Conservation (phyloP, 2,329 filamentous ascomycete genomes). For the Chaetomium sp. region DNA sequence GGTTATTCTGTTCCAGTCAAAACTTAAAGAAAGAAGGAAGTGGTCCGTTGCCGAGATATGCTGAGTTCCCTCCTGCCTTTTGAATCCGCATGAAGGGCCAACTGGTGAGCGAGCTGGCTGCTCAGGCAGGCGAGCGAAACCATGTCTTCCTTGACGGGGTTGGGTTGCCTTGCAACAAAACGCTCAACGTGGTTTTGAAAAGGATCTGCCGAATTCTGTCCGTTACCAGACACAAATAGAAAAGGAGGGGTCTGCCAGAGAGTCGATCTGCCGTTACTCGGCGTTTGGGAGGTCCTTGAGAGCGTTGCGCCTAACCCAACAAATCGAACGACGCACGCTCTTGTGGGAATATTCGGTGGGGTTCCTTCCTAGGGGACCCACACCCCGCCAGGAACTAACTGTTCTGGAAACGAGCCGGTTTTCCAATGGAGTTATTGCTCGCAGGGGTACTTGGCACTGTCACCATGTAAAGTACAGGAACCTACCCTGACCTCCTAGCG, state of each 20-base stretch:
- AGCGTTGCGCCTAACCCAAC: conserved; percentile 18
- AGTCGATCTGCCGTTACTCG: conserved; percentile 15
- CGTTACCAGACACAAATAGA: not conserved
- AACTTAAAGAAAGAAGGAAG: conserved; percentile 4
- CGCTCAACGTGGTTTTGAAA: conserved; percentile 2
- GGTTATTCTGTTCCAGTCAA: not conserved
- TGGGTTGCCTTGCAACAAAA: not conserved
- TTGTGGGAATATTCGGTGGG: conserved; percentile 17
- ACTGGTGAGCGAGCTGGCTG: not conserved
- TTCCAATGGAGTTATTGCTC: conserved; percentile 23
- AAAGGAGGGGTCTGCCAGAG: not conserved
- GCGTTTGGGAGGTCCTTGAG: not conserved
- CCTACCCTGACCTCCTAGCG: conserved; percentile 19
- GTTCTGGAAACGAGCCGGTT: conserved; percentile 34
- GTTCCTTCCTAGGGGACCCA: conserved; percentile 13
- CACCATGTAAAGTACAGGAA: conserved; percentile 28
- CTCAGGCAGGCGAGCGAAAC: not conserved
- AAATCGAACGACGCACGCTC: conserved; percentile 5
- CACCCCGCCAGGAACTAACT: conserved; percentile 28
- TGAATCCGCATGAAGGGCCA: not conserved
- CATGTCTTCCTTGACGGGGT: not conserved
- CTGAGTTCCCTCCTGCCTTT: not conserved
- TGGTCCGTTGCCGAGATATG: not conserved
- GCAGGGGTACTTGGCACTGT: conserved; percentile 30
- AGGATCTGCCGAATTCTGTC: conserved; percentile 1